A percentile compares a stretch with the other conserved stretches of the same genome.
Evolutionary conservation across 2,329 filamentous ascomycete genomes (phyloP).

Genomic region (Neofusicoccum parvum): DNA sequence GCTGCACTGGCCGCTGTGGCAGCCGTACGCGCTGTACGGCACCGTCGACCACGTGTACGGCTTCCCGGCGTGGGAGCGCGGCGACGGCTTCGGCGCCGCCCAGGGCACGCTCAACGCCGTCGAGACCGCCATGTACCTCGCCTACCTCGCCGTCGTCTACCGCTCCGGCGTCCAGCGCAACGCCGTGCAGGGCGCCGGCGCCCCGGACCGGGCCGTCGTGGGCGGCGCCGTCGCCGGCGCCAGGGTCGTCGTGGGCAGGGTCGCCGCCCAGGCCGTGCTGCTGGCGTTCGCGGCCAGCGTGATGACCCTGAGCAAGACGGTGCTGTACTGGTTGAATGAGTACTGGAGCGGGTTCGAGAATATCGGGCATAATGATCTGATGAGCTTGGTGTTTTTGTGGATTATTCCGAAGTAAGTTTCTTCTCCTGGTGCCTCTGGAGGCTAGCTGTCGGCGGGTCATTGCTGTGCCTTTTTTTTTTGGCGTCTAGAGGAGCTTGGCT

Average conservation of each 20-base stretch:
- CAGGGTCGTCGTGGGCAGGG: conserved; percentile 54
- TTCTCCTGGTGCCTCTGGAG: neutral
- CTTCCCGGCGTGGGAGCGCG: conserved; percentile 66
- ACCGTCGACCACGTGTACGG: conserved; percentile 81
- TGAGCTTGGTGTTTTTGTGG: conserved; percentile 60
- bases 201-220: conserved; percentile 37
- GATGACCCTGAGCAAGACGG: conserved; percentile 69
- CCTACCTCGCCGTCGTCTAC: conserved; percentile 60
- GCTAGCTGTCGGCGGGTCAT: too few relatives aligned
- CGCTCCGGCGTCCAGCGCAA: conserved; percentile 26
- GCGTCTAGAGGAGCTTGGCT: neutral
- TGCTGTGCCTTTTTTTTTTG: neutral
- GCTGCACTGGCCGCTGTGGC: conserved; percentile 72
- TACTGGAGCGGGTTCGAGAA: conserved; percentile 62
- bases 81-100: conserved; percentile 75
- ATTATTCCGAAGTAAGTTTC: conserved; percentile 66
- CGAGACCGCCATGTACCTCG: conserved; percentile 67
- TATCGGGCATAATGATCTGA: conserved; percentile 62
- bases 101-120: conserved; percentile 70
- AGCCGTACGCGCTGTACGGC: conserved; percentile 79
- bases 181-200: conserved; percentile 39
- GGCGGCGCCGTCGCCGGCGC: conserved; percentile 51
- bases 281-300: conserved; percentile 61
- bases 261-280: conserved; percentile 58
- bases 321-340: conserved; percentile 69